Conservation (phyloP, 140 eudicot genomes). For the Ambrosia hybrid region DNA sequence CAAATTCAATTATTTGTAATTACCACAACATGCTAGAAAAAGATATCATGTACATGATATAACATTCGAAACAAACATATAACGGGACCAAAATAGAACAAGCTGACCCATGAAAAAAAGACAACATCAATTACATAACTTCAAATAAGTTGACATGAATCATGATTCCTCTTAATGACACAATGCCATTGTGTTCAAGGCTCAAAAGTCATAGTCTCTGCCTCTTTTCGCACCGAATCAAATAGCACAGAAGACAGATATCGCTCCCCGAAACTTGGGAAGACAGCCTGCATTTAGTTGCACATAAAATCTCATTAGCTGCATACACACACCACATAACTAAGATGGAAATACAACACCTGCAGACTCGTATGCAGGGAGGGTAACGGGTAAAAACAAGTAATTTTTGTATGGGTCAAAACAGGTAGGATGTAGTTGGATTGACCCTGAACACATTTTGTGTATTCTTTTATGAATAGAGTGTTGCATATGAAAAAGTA, state of each 20-base stretch:
- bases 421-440: neutral
- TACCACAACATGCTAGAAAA: neutral
- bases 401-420: neutral
- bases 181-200: slow-evolving; percentile 25
- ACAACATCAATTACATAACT: slow-evolving; percentile 12
- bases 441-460: neutral
- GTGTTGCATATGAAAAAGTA: neutral
- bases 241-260: slow-evolving; percentile 55
- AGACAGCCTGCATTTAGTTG: slow-evolving; percentile 35
- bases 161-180: neutral
- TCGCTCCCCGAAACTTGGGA: slow-evolving; percentile 61
- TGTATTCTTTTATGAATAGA: neutral
- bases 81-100: neutral
- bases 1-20: neutral
- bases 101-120: neutral
- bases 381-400: neutral
- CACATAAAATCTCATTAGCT: slow-evolving; percentile 20
- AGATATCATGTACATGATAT: neutral
- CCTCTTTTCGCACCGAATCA: slow-evolving; percentile 55
- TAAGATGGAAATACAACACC: neutral
- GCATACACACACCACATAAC: neutral
- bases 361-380: neutral
- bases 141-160: neutral
- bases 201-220: slow-evolving; percentile 53
- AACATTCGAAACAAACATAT: neutral